Base-by-base conservation (phyloP, 139 green algal species). In the Chlamydomonas schloesseri region DNA sequence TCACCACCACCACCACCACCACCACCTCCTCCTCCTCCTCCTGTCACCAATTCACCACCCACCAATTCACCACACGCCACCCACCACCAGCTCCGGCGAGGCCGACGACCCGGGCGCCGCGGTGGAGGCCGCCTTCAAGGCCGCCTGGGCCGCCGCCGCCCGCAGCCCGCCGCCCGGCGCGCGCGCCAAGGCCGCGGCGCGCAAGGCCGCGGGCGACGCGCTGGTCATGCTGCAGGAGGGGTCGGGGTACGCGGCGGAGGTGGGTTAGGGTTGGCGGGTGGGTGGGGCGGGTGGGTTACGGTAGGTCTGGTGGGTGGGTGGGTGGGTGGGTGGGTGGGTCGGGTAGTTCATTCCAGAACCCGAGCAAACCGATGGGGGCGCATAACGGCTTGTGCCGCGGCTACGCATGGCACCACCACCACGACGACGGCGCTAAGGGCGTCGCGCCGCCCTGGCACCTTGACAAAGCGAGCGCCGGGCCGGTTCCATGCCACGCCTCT, bases 231-330 rank as follows among this genome's bases (percentile, higher is more conserved):
- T 91, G 34, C 46, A 82, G 73, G 28, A 71, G 23, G 87, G 87
- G 37, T 42, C 73, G 10, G 81, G 87, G 4, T 84, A 88, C 37
- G 87, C 87, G 13, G 64, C 87, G 1, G 87, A 90, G 81, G 87
- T 90, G 65, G 0, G 26, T 26, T 31, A 17, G 26, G 20, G 50
- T 10, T 8, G 18, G 81, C 18, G 34, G 29, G 5, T 8, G 62
- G 26, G 36, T 6, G 33, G 28, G 55, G 31, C 6, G n/a, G 24
- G 24, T 9, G 36, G 9, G 34, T 0, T 21, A 37, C 18, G 29
- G 10, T 24, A 23, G 29, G 6, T 20, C 13, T 50, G 42, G 6
- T 50, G 42, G 5, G 42, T 13, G 42, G 42, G 6, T 5, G 6
- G 42, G 42, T 8, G 42, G 42, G 42, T 50, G 42, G n/a, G n/a